These are phyloP conservation scores for Bonia amplexicaulis DNA, from an alignment of 176 grass and related monocot genomes.

Conservation along the genomic window DNA sequence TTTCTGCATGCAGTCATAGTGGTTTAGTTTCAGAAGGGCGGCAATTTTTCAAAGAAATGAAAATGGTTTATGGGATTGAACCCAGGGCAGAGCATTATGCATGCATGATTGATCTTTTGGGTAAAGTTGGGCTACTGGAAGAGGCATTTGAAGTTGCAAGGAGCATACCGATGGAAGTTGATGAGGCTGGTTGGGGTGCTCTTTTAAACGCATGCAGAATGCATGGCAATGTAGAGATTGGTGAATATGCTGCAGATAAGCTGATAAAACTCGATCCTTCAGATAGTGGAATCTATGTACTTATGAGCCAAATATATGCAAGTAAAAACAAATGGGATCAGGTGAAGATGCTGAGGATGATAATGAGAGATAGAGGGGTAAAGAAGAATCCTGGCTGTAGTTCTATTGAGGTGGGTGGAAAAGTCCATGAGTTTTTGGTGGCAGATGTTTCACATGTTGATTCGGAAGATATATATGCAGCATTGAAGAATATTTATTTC, in stretches of 20 bases:
- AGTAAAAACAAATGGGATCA: constrained; percentile 57
- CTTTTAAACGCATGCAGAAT: constrained; percentile 57
- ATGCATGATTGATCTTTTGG: constrained; percentile 61
- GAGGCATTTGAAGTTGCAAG: constrained; percentile 56
- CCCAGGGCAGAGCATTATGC: constrained; percentile 56
- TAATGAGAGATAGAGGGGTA: constrained; percentile 56
- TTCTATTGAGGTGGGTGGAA: constrained; percentile 51
- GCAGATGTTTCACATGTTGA: constrained; percentile 44
- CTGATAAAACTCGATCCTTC: constrained; percentile 44
- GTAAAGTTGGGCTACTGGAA: constrained; percentile 58
- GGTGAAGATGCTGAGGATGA: constrained; percentile 50
- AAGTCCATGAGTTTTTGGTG: constrained; percentile 42
- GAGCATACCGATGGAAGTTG: constrained; percentile 46
- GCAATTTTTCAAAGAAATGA: constrained; percentile 54
- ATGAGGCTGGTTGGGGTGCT: constrained; percentile 57
- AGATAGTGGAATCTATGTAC: constrained; percentile 71
- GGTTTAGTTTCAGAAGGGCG: constrained; percentile 54
- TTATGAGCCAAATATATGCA: constrained; percentile 62
- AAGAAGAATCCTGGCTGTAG: constrained; percentile 67
- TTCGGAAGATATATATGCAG: constrained; percentile 55
- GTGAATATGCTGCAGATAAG: constrained; percentile 44
- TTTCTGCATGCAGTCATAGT: constrained; percentile 60
- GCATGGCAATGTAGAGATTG: constrained; percentile 58
- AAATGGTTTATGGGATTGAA: constrained; percentile 37
- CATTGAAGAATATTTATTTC: constrained; percentile 45